A percentile compares a stretch with the other conserved stretches of the same genome.
These are phyloP conservation scores for Bruguiera gymnorhiza DNA, from an alignment of 345 rosid genomes.

Conservation along the genomic window DNA sequence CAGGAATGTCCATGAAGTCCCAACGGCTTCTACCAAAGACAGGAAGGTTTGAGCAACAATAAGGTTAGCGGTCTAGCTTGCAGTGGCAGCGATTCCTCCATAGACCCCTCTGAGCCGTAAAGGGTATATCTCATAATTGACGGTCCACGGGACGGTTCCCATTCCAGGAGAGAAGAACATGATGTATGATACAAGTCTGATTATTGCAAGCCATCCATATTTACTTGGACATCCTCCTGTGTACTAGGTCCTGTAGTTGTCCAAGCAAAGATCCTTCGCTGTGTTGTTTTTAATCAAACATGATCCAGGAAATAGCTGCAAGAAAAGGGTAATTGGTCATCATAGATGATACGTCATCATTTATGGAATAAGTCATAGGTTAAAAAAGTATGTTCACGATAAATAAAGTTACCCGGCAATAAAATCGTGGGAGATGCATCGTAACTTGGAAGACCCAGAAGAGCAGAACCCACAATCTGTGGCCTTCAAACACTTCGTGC, in stretches of 20 bases:
- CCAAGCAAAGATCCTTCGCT: slow-evolving; percentile 43
- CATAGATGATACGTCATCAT: no score
- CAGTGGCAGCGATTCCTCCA: slow-evolving; percentile 87
- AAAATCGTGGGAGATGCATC: not conserved
- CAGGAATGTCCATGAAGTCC: slow-evolving; percentile 76
- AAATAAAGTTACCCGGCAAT: no score
- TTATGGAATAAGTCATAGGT: no score
- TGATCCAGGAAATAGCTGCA: slow-evolving; percentile 67
- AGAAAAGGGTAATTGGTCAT: not conserved
- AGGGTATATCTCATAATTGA: slow-evolving; percentile 87
- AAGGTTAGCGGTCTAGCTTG: slow-evolving; percentile 79
- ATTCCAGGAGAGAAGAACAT: slow-evolving; percentile 83
- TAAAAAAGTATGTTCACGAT: no score
- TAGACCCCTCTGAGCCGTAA: slow-evolving; percentile 69
- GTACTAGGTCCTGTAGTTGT: slow-evolving; percentile 54
- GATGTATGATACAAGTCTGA: slow-evolving; percentile 73
- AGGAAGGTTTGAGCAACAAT: slow-evolving; percentile 78
- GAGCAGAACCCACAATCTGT: slow-evolving; percentile 73
- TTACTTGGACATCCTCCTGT: slow-evolving; percentile 86
- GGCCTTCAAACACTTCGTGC: slow-evolving; percentile 73
- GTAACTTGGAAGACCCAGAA: slow-evolving; percentile 56
- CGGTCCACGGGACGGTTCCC: slow-evolving; percentile 91
- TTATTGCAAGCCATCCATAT: slow-evolving; percentile 62
- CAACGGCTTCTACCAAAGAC: slow-evolving; percentile 59
- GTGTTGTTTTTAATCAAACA: slow-evolving; percentile 51